A percentile compares a stretch with the other conserved stretches of the same genome.
These are phyloP conservation scores for Aspergillus fischeri DNA, from an alignment of 2,329 filamentous ascomycete genomes.

Conservation along the genomic window DNA sequence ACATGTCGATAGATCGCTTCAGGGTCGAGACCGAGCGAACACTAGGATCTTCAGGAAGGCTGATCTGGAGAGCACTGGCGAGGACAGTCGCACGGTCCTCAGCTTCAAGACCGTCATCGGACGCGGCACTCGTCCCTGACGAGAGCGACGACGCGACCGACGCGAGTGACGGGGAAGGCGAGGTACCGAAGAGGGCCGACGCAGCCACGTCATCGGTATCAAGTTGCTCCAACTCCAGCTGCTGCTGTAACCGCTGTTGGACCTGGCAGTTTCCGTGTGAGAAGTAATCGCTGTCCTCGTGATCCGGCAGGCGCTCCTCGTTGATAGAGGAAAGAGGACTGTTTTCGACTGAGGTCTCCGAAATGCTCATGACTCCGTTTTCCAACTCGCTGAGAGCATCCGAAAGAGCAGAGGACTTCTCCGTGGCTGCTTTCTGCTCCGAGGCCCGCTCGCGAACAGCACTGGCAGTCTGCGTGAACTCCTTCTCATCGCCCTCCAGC, in stretches of 20 bases:
- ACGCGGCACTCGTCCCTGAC: constrained; percentile 37
- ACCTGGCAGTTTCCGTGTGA: constrained; percentile 24
- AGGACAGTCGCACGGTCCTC: constrained; percentile 20
- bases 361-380: constrained; percentile 24
- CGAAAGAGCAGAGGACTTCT: constrained; percentile 33
- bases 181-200: constrained; percentile 37
- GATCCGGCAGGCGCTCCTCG: constrained; percentile 26
- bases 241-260: constrained; percentile 16
- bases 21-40: constrained; percentile 28
- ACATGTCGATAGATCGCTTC: constrained; percentile 39
- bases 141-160: constrained; percentile 40
- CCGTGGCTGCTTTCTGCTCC: constrained; percentile 32
- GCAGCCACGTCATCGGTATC: constrained; percentile 33
- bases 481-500: constrained; percentile 88
- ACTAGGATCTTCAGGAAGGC: constrained; percentile 26
- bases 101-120: constrained; percentile 27
- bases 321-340: constrained; percentile 28
- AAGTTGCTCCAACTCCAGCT: constrained; percentile 17
- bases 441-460: constrained; percentile 62
- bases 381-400: constrained; percentile 41
- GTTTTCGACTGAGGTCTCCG: constrained; percentile 29
- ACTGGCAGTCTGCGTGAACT: constrained; percentile 93
- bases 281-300: constrained; percentile 34
- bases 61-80: constrained; percentile 26
- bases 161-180: constrained; percentile 40